Conservation (phyloP, 257 asterid genomes). For the Nicotiana knightiana region DNA sequence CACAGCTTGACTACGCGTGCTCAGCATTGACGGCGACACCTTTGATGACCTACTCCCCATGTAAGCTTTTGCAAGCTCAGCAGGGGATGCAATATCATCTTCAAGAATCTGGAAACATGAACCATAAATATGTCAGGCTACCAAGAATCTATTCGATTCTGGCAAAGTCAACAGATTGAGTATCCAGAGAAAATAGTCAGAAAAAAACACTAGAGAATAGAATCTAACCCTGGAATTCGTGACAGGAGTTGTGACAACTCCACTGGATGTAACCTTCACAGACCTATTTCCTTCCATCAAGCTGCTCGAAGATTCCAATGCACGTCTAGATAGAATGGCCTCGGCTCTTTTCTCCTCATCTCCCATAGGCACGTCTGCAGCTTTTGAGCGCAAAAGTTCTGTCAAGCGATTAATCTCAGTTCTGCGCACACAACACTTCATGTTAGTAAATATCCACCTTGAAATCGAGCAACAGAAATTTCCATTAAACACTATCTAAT, state of each 20-base stretch:
- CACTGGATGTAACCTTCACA: conserved; percentile 28
- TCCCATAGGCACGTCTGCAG: conserved; percentile 30
- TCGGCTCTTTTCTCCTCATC: conserved; percentile 24
- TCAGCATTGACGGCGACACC: conserved; percentile 56
- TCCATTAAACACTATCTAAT: neutral
- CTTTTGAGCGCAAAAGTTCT: conserved; percentile 63
- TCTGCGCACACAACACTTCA: conserved; percentile 36
- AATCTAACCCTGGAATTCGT: conserved; percentile 37
- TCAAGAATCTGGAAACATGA: conserved; percentile 46
- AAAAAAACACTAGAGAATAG: neutral
- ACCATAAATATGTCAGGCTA: conserved; percentile 17
- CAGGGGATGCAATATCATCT: conserved; percentile 69
- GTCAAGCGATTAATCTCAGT: conserved; percentile 69
- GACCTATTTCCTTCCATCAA: conserved; percentile 28
- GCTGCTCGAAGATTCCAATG: conserved; percentile 23
- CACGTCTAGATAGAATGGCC: conserved; percentile 23
- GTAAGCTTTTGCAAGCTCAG: conserved; percentile 92
- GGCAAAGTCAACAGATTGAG: neutral
- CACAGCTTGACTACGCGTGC: conserved; percentile 40
- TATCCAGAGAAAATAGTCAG: neutral
- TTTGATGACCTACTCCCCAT: conserved; percentile 76
- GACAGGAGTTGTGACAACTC: conserved; percentile 31
- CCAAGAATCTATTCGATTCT: neutral
- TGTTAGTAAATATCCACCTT: neutral
- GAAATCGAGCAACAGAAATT: neutral